Evolutionary conservation across 225 moss, liverwort and hornwort genomes (phyloP).

Genomic region (Pseudoscleropodium purum): DNA sequence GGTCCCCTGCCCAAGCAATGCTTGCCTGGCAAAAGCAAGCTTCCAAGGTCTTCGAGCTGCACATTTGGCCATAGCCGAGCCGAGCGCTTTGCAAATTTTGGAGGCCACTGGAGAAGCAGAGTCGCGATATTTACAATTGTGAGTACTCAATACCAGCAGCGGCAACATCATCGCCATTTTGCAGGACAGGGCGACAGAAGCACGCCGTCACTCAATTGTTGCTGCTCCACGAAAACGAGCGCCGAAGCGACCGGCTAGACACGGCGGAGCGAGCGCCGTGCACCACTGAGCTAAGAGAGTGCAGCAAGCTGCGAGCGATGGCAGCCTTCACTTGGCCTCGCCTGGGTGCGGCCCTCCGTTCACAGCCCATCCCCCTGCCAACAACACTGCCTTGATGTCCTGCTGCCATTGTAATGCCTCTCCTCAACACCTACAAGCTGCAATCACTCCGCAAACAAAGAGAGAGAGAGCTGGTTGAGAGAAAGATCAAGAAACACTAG

Average conservation of each 20-base stretch:
- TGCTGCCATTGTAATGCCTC: not conserved
- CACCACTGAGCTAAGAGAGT: not conserved
- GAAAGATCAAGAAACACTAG: not conserved
- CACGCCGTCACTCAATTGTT: not conserved
- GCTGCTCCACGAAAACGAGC: not conserved
- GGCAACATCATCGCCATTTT: not conserved
- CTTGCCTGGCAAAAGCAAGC: not conserved
- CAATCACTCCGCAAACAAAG: not conserved
- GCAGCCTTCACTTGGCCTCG: slow-evolving; percentile 10
- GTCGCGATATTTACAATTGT: not conserved
- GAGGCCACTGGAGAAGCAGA: not conserved
- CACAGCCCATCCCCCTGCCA: not conserved
- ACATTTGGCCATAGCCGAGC: not conserved
- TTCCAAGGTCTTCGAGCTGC: no score
- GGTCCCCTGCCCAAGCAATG: not conserved
- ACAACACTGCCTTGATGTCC: not conserved
- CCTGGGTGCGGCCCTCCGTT: not conserved
- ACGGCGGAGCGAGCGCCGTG: not conserved
- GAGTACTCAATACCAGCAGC: not conserved
- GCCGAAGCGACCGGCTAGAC: not conserved
- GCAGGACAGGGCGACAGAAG: not conserved
- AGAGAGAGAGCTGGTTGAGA: not conserved
- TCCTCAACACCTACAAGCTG: not conserved
- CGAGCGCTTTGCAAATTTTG: not conserved
- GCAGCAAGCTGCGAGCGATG: not conserved